phyloP scores from a whole-genome alignment of 495 filamentous ascomycete genomes.

The Halenospora varia region DNA sequence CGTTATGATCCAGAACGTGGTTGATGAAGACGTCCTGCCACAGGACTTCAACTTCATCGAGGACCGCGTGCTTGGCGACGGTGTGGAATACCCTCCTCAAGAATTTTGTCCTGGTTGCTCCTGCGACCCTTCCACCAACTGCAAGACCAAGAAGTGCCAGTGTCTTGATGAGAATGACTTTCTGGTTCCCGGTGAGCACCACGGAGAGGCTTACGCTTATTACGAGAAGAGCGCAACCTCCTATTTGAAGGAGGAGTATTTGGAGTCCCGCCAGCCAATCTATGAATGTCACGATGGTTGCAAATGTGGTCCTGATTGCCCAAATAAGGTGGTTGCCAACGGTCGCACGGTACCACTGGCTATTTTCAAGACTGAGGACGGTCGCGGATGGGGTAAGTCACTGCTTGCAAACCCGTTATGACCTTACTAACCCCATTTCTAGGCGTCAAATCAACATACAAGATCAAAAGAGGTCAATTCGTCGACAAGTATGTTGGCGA shows the following conservation, averaged over 20 bases:
- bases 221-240: conserved; percentile 34
- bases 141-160: conserved; percentile 43
- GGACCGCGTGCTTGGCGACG: conserved; percentile 35
- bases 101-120: conserved; percentile 47
- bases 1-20: conserved; percentile 35
- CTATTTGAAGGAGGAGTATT: conserved; percentile 34
- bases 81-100: conserved; percentile 42
- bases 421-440: conserved; percentile 5
- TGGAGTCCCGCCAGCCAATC: conserved; percentile 59
- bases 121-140: conserved; percentile 47
- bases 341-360: conserved; percentile 72
- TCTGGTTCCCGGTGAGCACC: neutral
- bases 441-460: conserved; percentile 66
- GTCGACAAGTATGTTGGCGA: conserved; percentile 89
- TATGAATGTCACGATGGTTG: conserved; percentile 82
- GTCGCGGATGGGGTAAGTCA: conserved; percentile 74
- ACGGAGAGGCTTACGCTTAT: conserved; percentile 21
- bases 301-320: conserved; percentile 61
- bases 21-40: conserved; percentile 38
- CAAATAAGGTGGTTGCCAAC: conserved; percentile 75
- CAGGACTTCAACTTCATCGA: conserved; percentile 53
- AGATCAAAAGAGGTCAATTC: conserved; percentile 75
- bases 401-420: neutral
- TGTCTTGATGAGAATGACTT: conserved; percentile 51
- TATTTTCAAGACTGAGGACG: conserved; percentile 68